A percentile compares a stretch with the other conserved stretches of the same genome.
These are phyloP conservation scores for Blastobotrys petasosporus DNA, from an alignment of 1,139 yeast species.

Conservation along the genomic window DNA sequence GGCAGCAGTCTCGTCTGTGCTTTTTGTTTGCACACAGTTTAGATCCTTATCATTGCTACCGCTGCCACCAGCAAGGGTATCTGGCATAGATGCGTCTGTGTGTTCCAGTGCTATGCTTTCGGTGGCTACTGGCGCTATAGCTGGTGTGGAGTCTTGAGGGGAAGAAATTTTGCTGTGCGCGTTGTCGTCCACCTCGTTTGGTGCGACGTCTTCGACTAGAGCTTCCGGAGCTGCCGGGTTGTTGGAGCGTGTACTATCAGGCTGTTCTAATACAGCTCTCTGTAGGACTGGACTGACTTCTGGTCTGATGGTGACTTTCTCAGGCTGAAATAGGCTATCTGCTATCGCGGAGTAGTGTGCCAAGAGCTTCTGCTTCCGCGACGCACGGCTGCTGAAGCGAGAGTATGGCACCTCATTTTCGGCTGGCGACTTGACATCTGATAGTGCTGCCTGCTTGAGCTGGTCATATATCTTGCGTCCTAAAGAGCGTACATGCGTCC, in stretches of 20 bases:
- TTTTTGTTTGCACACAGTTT: not conserved
- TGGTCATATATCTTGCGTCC: conserved; percentile 3
- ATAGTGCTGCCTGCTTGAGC: conserved; percentile 5
- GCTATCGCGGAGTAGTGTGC: conserved; percentile 1
- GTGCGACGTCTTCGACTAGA: not conserved
- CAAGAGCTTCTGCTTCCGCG: not conserved
- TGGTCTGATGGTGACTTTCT: not conserved
- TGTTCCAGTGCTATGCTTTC: too few species aligned
- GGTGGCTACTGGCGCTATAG: not conserved
- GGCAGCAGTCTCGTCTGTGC: not conserved
- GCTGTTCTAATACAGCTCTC: not conserved
- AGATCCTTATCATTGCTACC: not conserved
- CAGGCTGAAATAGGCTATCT: conserved; percentile 1
- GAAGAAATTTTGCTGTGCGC: not conserved
- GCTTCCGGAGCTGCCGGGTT: not conserved
- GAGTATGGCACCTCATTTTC: not conserved
- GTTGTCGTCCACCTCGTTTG: not conserved
- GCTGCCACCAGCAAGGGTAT: not conserved
- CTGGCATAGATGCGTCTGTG: conserved; percentile 5
- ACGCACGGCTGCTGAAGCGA: not conserved
- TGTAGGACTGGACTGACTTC: conserved; percentile 5
- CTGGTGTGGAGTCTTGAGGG: too few species aligned
- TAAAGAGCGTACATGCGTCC: not conserved
- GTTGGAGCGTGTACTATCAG: too few species aligned
- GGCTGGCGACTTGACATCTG: not conserved